A percentile compares a stretch with the other conserved stretches of the same genome.
Evolutionary conservation across 2,329 filamentous ascomycete genomes (phyloP).

Genomic region (Chrysoporthe deuterocubensis): DNA sequence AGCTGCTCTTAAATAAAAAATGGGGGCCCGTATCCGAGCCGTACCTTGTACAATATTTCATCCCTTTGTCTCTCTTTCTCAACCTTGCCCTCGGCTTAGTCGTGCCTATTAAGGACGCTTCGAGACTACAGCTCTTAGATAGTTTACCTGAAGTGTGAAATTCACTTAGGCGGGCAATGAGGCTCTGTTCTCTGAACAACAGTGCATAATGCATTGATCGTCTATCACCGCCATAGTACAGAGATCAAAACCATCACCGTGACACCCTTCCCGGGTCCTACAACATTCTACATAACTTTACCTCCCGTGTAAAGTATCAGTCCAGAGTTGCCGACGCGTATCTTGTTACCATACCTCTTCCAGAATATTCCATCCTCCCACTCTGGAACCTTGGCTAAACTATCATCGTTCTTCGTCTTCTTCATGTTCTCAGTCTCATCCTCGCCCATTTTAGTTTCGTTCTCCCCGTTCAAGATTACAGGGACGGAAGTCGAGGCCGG

Average conservation of each 20-base stretch:
- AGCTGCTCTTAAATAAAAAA: too few species aligned
- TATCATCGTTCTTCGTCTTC: not conserved
- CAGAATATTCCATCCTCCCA: slow-evolving; percentile 32
- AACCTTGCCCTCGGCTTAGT: not conserved
- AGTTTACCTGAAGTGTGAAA: not conserved
- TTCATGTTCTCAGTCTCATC: not conserved
- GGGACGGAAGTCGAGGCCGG: not conserved
- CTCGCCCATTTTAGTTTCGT: not conserved
- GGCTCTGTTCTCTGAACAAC: too few species aligned
- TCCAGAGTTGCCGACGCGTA: slow-evolving; percentile 26
- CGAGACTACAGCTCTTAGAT: not conserved
- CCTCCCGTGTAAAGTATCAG: slow-evolving; percentile 1
- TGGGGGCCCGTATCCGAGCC: too few species aligned
- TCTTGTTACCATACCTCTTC: slow-evolving; percentile 33
- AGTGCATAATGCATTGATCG: not conserved
- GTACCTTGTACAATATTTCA: too few species aligned
- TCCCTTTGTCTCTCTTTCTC: not conserved
- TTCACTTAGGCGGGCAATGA: not conserved
- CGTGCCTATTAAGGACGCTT: not conserved
- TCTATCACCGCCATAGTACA: not conserved
- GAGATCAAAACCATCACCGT: too few species aligned
- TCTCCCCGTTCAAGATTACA: not conserved
- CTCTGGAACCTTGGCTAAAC: slow-evolving; percentile 16
- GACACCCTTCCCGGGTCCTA: not conserved
- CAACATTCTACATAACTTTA: not conserved